These are phyloP conservation scores for Carpinus viminea DNA, from an alignment of 306 rosid species.

Conservation along the genomic window DNA sequence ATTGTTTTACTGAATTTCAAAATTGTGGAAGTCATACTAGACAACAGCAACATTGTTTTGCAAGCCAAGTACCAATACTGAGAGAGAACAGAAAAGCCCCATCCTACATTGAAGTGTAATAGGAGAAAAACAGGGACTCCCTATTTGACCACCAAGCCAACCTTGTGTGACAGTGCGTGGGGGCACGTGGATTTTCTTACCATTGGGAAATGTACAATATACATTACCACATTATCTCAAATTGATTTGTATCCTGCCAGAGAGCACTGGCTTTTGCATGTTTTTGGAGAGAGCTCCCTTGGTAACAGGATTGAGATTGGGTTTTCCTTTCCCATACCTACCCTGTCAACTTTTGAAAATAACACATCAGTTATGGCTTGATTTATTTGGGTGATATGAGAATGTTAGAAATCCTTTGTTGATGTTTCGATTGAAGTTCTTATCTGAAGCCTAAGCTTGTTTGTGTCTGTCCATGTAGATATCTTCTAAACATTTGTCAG, in stretches of 20 bases:
- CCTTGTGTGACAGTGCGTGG: not conserved
- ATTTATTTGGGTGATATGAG: no score
- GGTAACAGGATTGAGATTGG: no score
- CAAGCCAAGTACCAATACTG: not conserved
- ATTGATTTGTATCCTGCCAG: not conserved
- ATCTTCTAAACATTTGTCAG: not conserved
- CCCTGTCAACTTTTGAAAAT: no score
- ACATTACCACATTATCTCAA: not conserved
- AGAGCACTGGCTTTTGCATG: not conserved
- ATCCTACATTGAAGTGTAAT: not conserved
- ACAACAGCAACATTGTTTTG: not conserved
- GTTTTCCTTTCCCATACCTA: no score
- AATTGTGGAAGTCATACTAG: not conserved
- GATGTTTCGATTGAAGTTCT: not conserved
- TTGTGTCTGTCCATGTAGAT: not conserved
- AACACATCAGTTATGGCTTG: no score
- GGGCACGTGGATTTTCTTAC: not conserved
- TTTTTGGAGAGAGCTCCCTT: not conserved
- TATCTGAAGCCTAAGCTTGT: not conserved
- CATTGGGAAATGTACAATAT: not conserved
- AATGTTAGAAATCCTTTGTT: conserved; percentile 1
- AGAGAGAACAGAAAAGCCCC: not conserved
- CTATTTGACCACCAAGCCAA: not conserved
- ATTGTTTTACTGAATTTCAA: not conserved
- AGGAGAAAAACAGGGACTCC: not conserved